Percentiles rank a stretch among this genome's conserved stretches.
Conservation (phyloP, 1,284 basidiomycete genomes). For the Ceratobasidium sp. region DNA sequence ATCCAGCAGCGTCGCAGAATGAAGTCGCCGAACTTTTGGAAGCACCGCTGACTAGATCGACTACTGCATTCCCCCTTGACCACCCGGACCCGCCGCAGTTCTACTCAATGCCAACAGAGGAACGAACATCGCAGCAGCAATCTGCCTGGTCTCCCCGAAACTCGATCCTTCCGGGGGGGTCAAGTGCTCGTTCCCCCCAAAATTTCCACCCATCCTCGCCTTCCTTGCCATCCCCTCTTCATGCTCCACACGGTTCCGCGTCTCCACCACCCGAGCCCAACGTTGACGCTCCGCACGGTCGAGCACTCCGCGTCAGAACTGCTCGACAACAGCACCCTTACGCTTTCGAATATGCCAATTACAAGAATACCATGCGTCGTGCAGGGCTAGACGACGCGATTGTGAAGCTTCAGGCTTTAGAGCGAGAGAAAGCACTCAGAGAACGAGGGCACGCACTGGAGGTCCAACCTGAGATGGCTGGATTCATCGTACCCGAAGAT, state of each 20-base stretch:
- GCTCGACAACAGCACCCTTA: slow-evolving; percentile 37
- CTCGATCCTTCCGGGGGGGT: neutral
- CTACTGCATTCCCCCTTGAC: neutral
- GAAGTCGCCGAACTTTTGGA: too few species aligned
- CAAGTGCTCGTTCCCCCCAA: neutral
- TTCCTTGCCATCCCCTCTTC: neutral
- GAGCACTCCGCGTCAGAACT: slow-evolving; percentile 25
- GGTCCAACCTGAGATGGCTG: slow-evolving; percentile 26
- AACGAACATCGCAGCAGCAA: neutral
- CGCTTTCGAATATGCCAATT: slow-evolving; percentile 30
- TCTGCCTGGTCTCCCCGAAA: neutral
- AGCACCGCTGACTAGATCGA: neutral
- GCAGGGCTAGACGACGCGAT: slow-evolving; percentile 34
- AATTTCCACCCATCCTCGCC: neutral
- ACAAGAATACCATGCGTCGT: slow-evolving; percentile 30
- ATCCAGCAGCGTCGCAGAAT: neutral
- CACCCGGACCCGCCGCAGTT: neutral
- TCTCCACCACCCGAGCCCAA: neutral
- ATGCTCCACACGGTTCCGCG: too few species aligned
- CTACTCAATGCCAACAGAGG: neutral
- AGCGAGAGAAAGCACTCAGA: neutral
- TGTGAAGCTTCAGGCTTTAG: slow-evolving; percentile 4
- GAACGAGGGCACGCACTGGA: neutral
- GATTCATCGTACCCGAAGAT: slow-evolving; percentile 36
- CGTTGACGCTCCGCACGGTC: neutral